Evolutionary conservation across 495 filamentous ascomycete genomes (phyloP).

Genomic region (Usnea hakonensis): DNA sequence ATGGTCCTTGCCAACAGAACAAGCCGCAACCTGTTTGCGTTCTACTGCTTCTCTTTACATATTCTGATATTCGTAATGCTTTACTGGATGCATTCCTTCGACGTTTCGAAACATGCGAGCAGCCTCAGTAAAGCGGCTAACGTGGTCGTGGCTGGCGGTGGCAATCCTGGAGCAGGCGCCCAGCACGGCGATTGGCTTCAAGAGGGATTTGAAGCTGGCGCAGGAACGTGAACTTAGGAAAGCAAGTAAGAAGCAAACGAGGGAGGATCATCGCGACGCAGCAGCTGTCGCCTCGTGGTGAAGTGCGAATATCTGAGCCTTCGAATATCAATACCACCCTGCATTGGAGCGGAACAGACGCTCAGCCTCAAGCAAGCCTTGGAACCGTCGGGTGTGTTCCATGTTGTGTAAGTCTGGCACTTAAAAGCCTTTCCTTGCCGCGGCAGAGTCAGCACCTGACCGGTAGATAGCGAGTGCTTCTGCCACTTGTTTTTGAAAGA

Average conservation of each 20-base stretch:
- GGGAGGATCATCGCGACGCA: background rate
- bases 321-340: background rate
- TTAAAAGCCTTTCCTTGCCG: too few relatives aligned
- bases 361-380: background rate
- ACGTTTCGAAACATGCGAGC: slow-evolving; percentile 49
- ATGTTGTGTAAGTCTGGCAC: background rate
- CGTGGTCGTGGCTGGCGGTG: slow-evolving; percentile 37
- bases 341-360: background rate
- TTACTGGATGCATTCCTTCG: slow-evolving; percentile 68
- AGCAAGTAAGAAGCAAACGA: background rate
- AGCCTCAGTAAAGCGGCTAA: slow-evolving; percentile 35
- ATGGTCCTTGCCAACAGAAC: slow-evolving; percentile 85
- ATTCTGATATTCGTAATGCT: slow-evolving; percentile 77
- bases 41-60: slow-evolving; percentile 84
- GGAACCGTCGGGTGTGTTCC: too few relatives aligned
- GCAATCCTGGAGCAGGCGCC: slow-evolving; percentile 33
- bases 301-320: background rate
- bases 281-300: background rate
- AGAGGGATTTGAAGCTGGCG: slow-evolving; percentile 42
- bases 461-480: background rate
- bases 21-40: slow-evolving; percentile 91
- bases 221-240: slow-evolving; percentile 3
- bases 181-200: slow-evolving; percentile 55
- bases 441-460: background rate
- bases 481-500: background rate